These are phyloP conservation scores for Brassica carinata DNA, from an alignment of 345 rosid species.

Conservation along the genomic window DNA sequence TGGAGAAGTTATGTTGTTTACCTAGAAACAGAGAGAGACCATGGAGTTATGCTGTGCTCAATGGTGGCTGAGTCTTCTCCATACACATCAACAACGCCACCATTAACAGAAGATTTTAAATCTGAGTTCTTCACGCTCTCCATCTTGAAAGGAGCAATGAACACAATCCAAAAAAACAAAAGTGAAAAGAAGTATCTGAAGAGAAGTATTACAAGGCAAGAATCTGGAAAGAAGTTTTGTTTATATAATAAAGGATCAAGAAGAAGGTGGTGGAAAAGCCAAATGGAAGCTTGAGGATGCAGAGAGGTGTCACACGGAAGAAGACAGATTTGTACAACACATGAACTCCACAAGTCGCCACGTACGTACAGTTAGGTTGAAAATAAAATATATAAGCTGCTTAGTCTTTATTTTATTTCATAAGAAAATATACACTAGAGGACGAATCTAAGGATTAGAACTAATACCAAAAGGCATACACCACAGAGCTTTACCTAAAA, in stretches of 20 bases:
- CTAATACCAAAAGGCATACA: not conserved
- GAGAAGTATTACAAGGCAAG: not conserved
- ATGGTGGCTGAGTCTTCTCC: constrained; percentile 85
- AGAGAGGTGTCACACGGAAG: constrained; percentile 36
- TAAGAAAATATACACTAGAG: constrained; percentile 24
- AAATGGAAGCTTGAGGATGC: constrained; percentile 31
- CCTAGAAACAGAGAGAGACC: constrained; percentile 86
- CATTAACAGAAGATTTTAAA: constrained; percentile 56
- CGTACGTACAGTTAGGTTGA: constrained; percentile 24
- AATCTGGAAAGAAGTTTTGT: not conserved
- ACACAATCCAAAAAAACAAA: too few species aligned
- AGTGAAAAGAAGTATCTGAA: too few species aligned
- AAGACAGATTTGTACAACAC: constrained; percentile 33
- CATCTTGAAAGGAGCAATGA: constrained; percentile 37
- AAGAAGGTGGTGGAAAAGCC: constrained; percentile 30
- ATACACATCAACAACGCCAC: constrained; percentile 76
- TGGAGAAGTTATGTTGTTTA: constrained; percentile 14
- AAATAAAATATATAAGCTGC: not conserved
- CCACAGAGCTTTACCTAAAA: not conserved
- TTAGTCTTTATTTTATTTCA: not conserved
- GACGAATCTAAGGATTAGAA: constrained; percentile 9
- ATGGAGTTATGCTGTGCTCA: constrained; percentile 84
- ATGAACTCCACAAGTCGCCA: constrained; percentile 22
- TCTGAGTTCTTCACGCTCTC: constrained; percentile 58
- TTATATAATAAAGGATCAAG: constrained; percentile 7